Percentiles rank a stretch among this genome's conserved stretches.
Evolutionary conservation across 352 stramenopile species (phyloP).

Genomic region (Globisporangium okanoganense): DNA sequence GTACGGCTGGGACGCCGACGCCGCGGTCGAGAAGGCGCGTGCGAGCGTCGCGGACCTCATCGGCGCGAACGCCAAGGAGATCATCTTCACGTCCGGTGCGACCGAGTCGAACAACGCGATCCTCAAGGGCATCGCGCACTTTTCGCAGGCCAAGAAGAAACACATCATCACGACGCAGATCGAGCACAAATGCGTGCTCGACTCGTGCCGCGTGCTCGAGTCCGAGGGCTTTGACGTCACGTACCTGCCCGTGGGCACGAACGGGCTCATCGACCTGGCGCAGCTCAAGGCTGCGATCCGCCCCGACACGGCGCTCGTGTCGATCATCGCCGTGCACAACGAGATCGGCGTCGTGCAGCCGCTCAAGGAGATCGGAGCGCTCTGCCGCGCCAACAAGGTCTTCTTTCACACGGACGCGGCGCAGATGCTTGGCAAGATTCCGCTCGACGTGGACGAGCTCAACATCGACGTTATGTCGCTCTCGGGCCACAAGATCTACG

Average conservation of each 20-base stretch:
- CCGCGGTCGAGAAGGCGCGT: conserved; percentile 90
- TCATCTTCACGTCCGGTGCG: conserved; percentile 99
- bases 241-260: conserved; percentile 92
- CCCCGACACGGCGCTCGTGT: conserved; percentile 95
- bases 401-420: conserved; percentile 99
- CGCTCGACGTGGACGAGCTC: conserved; percentile 97
- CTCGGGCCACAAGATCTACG: conserved; percentile 98
- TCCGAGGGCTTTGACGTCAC: conserved; percentile 97
- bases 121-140: conserved; percentile 97
- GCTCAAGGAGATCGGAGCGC: conserved; percentile 94
- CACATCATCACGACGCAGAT: conserved; percentile 99
- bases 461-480: conserved; percentile 99
- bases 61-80: conserved; percentile 95
- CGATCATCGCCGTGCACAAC: conserved; percentile 99
- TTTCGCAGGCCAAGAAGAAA: conserved; percentile 95
- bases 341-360: conserved; percentile 99
- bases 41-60: conserved; percentile 92
- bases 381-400: conserved; percentile 91
- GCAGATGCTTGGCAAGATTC: conserved; percentile 97
- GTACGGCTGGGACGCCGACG: conserved; percentile 98
- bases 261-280: conserved; percentile 95
- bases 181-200: conserved; percentile 97
- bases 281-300: conserved; percentile 93
- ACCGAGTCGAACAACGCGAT: conserved; percentile 99
- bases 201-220: conserved; percentile 97